Evolutionary conservation across 2,329 filamentous ascomycete genomes (phyloP).

Genomic region (Diplodia mutila): DNA sequence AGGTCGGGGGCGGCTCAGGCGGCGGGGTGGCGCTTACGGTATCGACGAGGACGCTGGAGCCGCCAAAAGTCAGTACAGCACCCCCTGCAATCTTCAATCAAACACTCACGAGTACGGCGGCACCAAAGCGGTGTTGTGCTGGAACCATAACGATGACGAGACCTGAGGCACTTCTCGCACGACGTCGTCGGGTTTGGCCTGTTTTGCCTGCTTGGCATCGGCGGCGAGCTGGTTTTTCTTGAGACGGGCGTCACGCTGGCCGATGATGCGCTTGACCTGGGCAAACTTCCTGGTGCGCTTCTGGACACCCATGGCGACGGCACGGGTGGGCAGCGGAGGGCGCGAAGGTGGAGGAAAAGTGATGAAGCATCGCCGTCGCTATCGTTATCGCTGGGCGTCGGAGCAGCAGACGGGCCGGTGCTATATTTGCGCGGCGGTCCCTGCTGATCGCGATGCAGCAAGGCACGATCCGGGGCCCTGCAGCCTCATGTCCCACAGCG

Average conservation of each 20-base stretch:
- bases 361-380: not conserved
- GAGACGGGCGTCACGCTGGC: constrained; percentile 76
- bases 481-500: constrained; percentile 17
- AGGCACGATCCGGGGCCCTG: constrained; percentile 16
- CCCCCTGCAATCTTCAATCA: too few species aligned
- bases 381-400: not conserved
- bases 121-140: constrained; percentile 75
- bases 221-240: constrained; percentile 78
- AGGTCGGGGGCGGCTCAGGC: not conserved
- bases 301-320: constrained; percentile 73
- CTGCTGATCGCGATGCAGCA: constrained; percentile 13
- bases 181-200: constrained; percentile 61
- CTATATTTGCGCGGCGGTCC: not conserved
- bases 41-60: constrained; percentile 74
- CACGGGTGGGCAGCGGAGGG: not conserved
- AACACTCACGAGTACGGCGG: too few species aligned
- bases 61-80: too few species aligned
- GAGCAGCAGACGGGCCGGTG: not conserved
- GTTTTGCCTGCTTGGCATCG: constrained; percentile 60
- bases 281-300: constrained; percentile 95
- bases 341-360: not conserved
- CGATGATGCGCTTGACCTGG: constrained; percentile 77
- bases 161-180: constrained; percentile 80
- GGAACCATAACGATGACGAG: constrained; percentile 61
- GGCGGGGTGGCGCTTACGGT: constrained; percentile 50